Evolutionary conservation across 305 asterid species (phyloP).

Genomic region (Fraxinus albicans): DNA sequence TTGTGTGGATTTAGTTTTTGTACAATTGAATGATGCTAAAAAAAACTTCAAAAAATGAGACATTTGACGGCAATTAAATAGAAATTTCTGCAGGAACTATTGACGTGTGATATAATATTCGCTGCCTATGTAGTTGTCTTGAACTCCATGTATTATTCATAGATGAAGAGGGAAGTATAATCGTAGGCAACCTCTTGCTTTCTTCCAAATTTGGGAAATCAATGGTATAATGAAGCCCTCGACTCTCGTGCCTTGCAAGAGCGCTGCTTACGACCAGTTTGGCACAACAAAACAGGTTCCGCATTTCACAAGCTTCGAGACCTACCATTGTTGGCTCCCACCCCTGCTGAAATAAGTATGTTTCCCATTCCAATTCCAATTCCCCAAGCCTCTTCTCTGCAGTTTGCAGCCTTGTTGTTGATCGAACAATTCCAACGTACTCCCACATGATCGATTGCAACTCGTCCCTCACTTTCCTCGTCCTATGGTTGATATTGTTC

Average conservation of each 20-base stretch:
- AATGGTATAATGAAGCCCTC: constrained; percentile 84
- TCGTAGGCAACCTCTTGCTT: constrained; percentile 84
- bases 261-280: constrained; percentile 89
- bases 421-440: constrained; percentile 85
- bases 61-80: background rate
- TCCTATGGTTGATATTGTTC: constrained; percentile 39
- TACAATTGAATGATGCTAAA: background rate
- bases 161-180: constrained; percentile 66
- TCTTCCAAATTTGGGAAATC: constrained; percentile 81
- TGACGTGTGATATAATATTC: constrained; percentile 32
- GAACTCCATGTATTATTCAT: constrained; percentile 79
- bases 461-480: constrained; percentile 68
- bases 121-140: constrained; percentile 64
- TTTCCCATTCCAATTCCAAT: constrained; percentile 88
- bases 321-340: constrained; percentile 98
- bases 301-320: constrained; percentile 90
- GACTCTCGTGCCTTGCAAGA: constrained; percentile 87
- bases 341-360: constrained; percentile 75
- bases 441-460: constrained; percentile 88
- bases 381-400: constrained; percentile 83
- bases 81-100: constrained; percentile 27
- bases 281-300: constrained; percentile 96
- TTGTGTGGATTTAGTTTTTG: background rate
- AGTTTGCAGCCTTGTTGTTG: constrained; percentile 63
- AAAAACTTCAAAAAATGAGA: background rate